Base-by-base conservation (phyloP, 2,329 filamentous ascomycete genomes). In the Rhinocladiella similis region DNA sequence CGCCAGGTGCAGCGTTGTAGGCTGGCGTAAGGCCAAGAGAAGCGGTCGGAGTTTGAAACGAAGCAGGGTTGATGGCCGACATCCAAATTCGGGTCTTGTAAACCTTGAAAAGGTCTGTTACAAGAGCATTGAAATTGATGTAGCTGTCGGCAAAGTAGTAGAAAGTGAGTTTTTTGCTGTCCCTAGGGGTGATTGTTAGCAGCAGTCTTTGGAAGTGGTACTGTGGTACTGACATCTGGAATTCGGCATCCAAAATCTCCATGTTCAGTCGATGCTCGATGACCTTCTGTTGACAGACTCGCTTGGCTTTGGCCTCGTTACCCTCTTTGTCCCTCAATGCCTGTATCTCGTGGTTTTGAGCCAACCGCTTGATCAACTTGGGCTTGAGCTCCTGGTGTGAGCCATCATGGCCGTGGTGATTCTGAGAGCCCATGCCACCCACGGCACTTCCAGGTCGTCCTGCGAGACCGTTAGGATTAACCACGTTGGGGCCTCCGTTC, bases 71-170 rank as follows among this genome's bases (percentile, higher is more conserved):
- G 73, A 99, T 96, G 3, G 94, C 94, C 3, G 93, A 97, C 90
- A 99, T 96, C 94, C 94, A 99, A 67, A 99, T 99, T 66, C 95
- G 86, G 19, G 93, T 96, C 79, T 99, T 99, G 81, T 97, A 99
- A 61, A 97, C 93, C 75, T 97, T 97, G 83, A 97, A 99, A 12
- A 99, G 81, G 70, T 99, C 94, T 0, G 92, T 96, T 51, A 99
- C 94, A 14, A 99, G 84, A 1, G 91, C 90, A 72, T 99, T 99
- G 81, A 99, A 99, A 76, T 67, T 97, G 79, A 99, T 96, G 72
- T 99, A 99, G 0, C 91, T 86, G 69, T 97, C 92, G 52, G 94
- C 93, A 71, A 97, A 99, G 75, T 97, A 99, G 77, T 97, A 99
- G 75, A 97, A 97, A 0, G 95, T 99, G 54, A 99, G 78, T 72